Evolutionary conservation across 176 grass and related monocot species (phyloP), one percentile per base, ranked within the genome.

Genomic region (Leersia perrieri): DNA sequence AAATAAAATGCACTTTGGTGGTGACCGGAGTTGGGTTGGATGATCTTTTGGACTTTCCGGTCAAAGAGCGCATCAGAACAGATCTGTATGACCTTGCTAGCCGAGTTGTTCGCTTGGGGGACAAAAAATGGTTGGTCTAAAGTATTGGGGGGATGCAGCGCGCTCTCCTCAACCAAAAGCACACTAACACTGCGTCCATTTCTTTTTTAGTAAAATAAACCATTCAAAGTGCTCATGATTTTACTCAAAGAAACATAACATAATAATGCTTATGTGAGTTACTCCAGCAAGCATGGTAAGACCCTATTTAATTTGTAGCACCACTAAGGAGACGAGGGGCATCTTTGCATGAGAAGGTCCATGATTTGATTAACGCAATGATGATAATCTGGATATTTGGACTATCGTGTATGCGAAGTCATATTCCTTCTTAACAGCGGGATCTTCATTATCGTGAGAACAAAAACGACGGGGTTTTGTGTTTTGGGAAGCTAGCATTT

Each of bases 151-250:
- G 49, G 75, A 51, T 69, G 75, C 60, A 74, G 38, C n/a, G n/a
- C n/a, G n/a, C 18, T 53, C 62, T 84, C 75, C 81, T 80, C 81
- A 75, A 80, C 81, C 20, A 84, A 68, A 88, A 80, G 49, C 84
- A 51, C 81, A 84, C 68, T 68, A 72, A 13, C 65, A 63, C 72
- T 72, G 57, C 16, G 34, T 36, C 47, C 26, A 79, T 70, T 69
- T 60, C 16, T 60, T 27, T 27, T 45, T 63, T 9, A 47, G 65
- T 32, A 79, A 67, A 49, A 28, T 4, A 2, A 1, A 63, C 22
- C 16, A 27, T 38, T 30, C 23, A 32, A 75, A 63, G 66, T 62
- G 36, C 13, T 72, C 34, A 31, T 75, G 45, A 63, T 61, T 67
- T 78, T 39, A 83, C 26, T 71, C 16, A 60, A 31, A 69, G n/a